These are phyloP conservation scores for Helminthosporium solani DNA, from an alignment of 2,329 filamentous ascomycete genomes.

Conservation along the genomic window DNA sequence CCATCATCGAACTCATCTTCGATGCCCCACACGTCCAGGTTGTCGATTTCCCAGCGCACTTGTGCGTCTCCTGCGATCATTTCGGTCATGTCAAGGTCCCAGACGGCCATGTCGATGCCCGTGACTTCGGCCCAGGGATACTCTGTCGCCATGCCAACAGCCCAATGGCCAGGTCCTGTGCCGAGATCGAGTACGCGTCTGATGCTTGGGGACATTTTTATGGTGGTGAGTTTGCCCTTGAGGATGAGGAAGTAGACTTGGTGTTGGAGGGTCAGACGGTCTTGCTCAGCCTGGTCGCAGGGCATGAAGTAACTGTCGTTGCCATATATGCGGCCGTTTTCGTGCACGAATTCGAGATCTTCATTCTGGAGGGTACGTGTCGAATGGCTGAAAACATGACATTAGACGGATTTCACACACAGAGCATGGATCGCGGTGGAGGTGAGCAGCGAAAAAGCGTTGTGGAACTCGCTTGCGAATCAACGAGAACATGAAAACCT, in stretches of 20 bases:
- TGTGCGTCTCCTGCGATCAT: constrained; percentile 28
- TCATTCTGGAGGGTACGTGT: constrained; percentile 45
- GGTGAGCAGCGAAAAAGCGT: neutral
- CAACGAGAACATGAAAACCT: neutral
- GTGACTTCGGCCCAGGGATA: constrained; percentile 51
- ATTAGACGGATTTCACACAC: neutral
- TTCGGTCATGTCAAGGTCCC: constrained; percentile 53
- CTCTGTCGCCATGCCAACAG: constrained; percentile 48
- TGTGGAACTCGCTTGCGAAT: neutral
- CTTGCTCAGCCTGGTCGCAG: constrained; percentile 66
- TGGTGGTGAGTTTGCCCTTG: constrained; percentile 40
- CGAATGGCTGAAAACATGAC: constrained; percentile 26
- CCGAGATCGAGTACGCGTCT: constrained; percentile 45
- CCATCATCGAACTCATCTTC: constrained; percentile 32
- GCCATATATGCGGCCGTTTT: constrained; percentile 63
- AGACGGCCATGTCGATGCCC: constrained; percentile 51
- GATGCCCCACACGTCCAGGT: constrained; percentile 38
- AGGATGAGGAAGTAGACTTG: constrained; percentile 57
- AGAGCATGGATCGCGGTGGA: neutral
- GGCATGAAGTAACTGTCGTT: constrained; percentile 66
- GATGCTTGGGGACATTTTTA: constrained; percentile 24
- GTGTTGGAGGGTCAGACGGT: constrained; percentile 61
- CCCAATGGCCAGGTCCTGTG: constrained; percentile 54
- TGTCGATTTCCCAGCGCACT: constrained; percentile 42
- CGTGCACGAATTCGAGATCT: constrained; percentile 57